phyloP scores from a whole-genome alignment of 257 asterid species.

The Nicotiana benthamiana region DNA sequence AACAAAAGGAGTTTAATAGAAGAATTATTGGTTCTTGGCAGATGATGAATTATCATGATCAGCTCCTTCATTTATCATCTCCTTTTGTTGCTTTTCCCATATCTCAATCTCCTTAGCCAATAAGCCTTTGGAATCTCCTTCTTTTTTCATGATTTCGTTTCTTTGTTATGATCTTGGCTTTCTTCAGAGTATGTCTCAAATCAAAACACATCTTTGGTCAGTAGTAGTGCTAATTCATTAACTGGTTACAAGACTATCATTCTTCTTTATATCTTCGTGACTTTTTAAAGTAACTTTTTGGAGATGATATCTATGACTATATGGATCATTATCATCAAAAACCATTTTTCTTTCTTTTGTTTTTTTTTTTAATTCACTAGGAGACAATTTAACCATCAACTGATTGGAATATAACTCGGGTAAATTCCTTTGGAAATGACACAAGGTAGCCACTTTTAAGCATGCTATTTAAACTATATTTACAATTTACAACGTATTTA shows the following conservation, averaged over 20 bases:
- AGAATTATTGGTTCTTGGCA: background rate
- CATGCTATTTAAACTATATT: no score
- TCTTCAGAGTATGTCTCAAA: background rate
- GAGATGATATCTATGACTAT: background rate
- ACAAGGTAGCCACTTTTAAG: no score
- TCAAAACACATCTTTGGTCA: background rate
- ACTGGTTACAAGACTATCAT: no score
- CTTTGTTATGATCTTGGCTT: background rate
- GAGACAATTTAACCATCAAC: background rate
- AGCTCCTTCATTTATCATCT: background rate
- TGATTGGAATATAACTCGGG: no score
- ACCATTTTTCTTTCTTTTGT: background rate
- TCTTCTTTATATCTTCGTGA: background rate
- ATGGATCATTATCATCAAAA: background rate
- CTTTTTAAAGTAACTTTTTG: background rate
- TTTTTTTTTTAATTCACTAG: background rate
- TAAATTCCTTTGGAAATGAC: no score
- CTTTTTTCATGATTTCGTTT: background rate
- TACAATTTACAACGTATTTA: no score
- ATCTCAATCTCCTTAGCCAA: background rate
- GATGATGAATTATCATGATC: background rate
- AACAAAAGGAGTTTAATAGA: no score
- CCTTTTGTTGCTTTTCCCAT: conserved; percentile 4
- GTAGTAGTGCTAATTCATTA: no score
- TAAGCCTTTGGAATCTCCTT: background rate